phyloP scores from a whole-genome alignment of 495 filamentous ascomycete species.

The Hyphodiscus hymeniophilus region DNA sequence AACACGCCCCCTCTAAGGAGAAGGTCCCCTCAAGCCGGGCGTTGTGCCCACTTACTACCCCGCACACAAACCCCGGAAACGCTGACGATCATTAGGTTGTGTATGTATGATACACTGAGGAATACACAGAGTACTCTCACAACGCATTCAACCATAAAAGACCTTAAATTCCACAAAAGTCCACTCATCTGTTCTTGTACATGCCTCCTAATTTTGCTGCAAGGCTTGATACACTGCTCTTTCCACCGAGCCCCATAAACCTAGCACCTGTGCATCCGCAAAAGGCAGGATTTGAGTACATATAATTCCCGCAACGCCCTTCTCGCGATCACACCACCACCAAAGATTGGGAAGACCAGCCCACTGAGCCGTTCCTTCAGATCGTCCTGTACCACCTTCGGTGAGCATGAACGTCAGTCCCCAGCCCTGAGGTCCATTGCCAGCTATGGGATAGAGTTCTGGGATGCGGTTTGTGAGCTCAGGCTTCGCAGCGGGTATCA shows the following conservation, averaged over 20 bases:
- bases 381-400: constrained; percentile 42
- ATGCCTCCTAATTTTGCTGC: too few relatives aligned
- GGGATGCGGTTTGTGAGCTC: neutral
- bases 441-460: constrained; percentile 20
- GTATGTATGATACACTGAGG: too few relatives aligned
- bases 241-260: constrained; percentile 32
- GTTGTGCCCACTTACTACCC: too few relatives aligned
- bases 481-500: constrained; percentile 14
- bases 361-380: constrained; percentile 40
- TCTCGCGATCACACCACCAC: constrained; percentile 52
- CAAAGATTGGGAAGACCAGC: constrained; percentile 48
- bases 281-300: constrained; percentile 45
- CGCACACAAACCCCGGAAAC: too few relatives aligned
- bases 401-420: constrained; percentile 47
- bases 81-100: too few relatives aligned
- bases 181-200: too few relatives aligned
- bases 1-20: too few relatives aligned
- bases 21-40: too few relatives aligned
- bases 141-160: too few relatives aligned
- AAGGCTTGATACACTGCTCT: neutral
- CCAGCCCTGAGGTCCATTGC: constrained; percentile 46
- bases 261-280: constrained; percentile 28
- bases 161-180: too few relatives aligned
- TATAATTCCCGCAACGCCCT: constrained; percentile 47
- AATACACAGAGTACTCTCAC: too few relatives aligned